Percentiles rank a stretch among this genome's conserved stretches.
phyloP scores from a whole-genome alignment of 805 yeast species.

The Myxozyma lipomycoides region DNA sequence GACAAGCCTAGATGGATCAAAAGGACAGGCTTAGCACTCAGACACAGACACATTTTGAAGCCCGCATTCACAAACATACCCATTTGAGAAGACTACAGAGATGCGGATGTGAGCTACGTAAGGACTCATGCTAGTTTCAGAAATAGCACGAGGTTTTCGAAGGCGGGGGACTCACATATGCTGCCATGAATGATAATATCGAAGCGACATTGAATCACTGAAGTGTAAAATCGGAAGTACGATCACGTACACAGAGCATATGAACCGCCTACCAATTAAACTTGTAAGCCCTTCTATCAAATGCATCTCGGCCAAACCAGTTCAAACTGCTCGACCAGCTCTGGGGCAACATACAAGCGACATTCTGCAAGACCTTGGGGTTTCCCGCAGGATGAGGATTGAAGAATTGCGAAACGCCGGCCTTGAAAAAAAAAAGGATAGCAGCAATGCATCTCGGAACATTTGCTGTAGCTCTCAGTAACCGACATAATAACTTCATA shows the following conservation, averaged over 20 bases:
- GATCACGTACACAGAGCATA: constrained; percentile 39
- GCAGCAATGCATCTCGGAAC: too few relatives aligned
- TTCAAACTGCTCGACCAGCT: constrained; percentile 39
- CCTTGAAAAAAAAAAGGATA: too few relatives aligned
- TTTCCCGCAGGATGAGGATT: neutral
- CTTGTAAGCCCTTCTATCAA: constrained; percentile 42
- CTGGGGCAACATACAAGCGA: constrained; percentile 42
- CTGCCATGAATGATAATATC: constrained; percentile 43
- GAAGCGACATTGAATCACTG: constrained; percentile 39
- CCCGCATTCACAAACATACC: constrained; percentile 35
- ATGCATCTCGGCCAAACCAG: constrained; percentile 39
- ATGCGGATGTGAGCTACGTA: neutral
- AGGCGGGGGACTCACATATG: constrained; percentile 39
- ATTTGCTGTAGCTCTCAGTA: neutral
- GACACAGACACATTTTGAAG: constrained; percentile 36
- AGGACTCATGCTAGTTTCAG: neutral
- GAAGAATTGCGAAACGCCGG: too few relatives aligned
- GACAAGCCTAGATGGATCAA: constrained; percentile 40
- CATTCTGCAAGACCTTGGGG: constrained; percentile 27
- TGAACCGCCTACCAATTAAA: constrained; percentile 38
- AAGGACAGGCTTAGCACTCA: constrained; percentile 35
- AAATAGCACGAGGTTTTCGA: constrained; percentile 40
- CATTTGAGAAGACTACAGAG: constrained; percentile 34
- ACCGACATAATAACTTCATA: neutral
- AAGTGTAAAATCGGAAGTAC: constrained; percentile 39